Conservation (phyloP, 2,329 filamentous ascomycete species). For the Cladosporium velox region DNA sequence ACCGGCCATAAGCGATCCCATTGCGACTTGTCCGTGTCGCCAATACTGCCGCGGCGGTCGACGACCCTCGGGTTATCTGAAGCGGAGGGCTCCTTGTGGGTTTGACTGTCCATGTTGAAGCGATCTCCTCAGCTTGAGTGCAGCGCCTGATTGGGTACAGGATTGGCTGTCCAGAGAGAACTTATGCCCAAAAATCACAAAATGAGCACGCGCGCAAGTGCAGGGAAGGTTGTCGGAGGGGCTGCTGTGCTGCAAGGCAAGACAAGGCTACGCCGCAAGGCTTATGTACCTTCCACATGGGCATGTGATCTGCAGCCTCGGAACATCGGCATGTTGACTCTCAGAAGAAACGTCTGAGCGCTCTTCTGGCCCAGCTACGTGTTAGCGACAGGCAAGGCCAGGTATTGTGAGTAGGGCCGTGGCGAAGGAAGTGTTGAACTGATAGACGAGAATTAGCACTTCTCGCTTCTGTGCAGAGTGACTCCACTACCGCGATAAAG, state of each 20-base stretch:
- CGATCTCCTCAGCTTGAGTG: neutral
- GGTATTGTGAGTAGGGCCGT: neutral
- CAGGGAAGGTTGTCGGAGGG: neutral
- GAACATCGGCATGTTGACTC: neutral
- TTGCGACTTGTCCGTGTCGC: conserved; percentile 27
- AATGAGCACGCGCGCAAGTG: neutral
- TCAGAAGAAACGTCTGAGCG: neutral
- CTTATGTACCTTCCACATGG: neutral
- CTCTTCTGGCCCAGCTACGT: neutral
- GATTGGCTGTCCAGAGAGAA: neutral
- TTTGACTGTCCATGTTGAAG: neutral
- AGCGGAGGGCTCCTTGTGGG: neutral
- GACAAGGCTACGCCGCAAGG: neutral
- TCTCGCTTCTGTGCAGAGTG: neutral
- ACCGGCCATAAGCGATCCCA: conserved; percentile 67
- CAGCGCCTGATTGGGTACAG: neutral
- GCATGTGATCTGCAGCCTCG: conserved; percentile 1
- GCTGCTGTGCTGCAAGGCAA: neutral
- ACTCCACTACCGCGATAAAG: neutral
- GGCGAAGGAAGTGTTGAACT: neutral
- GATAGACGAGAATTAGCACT: neutral
- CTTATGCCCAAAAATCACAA: neutral
- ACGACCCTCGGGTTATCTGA: neutral
- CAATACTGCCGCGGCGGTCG: conserved; percentile 16
- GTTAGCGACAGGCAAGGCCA: neutral